Conservation (phyloP, 345 rosid genomes). For the Abelmoschus esculentus region DNA sequence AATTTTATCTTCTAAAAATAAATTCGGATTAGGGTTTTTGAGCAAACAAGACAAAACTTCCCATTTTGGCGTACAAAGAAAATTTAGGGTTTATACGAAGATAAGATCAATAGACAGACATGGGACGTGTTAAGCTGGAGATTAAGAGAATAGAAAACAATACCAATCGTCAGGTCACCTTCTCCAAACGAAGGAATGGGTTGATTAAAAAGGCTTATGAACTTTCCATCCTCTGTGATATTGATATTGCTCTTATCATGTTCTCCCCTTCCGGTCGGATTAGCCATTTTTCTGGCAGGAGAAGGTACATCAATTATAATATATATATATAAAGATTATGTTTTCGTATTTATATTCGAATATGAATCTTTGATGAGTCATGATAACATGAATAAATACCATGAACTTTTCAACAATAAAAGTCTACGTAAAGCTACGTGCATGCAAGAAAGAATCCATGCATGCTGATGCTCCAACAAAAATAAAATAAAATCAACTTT, state of each 20-base stretch:
- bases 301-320: constrained; percentile 29
- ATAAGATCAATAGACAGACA: neutral
- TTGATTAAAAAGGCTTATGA: constrained; percentile 84
- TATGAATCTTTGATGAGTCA: neutral
- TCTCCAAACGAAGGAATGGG: constrained; percentile 77
- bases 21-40: neutral
- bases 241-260: constrained; percentile 82
- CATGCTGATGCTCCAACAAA: neutral
- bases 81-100: neutral
- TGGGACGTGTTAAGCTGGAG: constrained; percentile 77
- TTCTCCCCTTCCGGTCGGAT: constrained; percentile 68
- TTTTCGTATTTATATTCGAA: neutral
- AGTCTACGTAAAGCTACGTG: neutral
- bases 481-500: no score
- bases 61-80: neutral
- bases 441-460: neutral
- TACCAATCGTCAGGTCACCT: constrained; percentile 71
- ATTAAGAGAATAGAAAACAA: constrained; percentile 70
- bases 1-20: constrained; percentile 9
- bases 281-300: constrained; percentile 65
- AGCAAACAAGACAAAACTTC: neutral
- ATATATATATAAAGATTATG: neutral
- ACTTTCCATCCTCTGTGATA: constrained; percentile 23
- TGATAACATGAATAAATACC: no score
- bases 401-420: neutral